Conservation (phyloP, 495 filamentous ascomycete species). For the Aspergillus baeticus region DNA sequence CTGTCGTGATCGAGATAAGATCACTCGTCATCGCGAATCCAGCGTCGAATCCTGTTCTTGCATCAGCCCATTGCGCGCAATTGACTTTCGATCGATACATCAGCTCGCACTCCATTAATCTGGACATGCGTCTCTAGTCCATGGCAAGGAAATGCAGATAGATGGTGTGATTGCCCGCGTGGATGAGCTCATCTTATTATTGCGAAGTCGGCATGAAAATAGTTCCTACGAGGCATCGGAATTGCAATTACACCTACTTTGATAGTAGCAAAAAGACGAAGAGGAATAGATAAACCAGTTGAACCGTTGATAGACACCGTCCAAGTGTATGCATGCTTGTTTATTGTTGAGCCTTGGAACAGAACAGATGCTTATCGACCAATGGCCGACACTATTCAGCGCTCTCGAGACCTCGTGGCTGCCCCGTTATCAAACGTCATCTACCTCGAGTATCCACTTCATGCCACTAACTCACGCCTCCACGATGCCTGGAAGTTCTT, state of each 20-base stretch:
- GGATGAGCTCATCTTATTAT: background rate
- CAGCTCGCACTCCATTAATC: background rate
- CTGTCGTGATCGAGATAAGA: background rate
- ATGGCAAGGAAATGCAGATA: background rate
- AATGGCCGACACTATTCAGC: too few species aligned
- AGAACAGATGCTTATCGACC: too few species aligned
- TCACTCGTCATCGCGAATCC: background rate
- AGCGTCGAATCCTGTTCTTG: background rate
- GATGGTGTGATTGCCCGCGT: background rate
- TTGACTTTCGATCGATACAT: background rate
- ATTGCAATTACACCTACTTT: too few species aligned
- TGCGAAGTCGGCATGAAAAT: background rate
- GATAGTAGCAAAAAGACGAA: too few species aligned
- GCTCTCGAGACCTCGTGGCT: background rate
- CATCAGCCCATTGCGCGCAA: background rate
- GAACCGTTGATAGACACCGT: too few species aligned
- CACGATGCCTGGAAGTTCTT: background rate
- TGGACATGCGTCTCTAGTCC: background rate
- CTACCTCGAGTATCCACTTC: background rate
- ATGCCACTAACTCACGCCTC: background rate
- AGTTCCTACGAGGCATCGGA: too few species aligned
- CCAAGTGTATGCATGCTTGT: too few species aligned
- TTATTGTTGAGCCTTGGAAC: too few species aligned
- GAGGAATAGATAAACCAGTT: too few species aligned
- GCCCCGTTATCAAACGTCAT: constrained; percentile 4